A percentile compares a stretch with the other conserved stretches of the same genome.
Conservation (phyloP, 2,329 filamentous ascomycete species). For the Truncatella angustata region DNA sequence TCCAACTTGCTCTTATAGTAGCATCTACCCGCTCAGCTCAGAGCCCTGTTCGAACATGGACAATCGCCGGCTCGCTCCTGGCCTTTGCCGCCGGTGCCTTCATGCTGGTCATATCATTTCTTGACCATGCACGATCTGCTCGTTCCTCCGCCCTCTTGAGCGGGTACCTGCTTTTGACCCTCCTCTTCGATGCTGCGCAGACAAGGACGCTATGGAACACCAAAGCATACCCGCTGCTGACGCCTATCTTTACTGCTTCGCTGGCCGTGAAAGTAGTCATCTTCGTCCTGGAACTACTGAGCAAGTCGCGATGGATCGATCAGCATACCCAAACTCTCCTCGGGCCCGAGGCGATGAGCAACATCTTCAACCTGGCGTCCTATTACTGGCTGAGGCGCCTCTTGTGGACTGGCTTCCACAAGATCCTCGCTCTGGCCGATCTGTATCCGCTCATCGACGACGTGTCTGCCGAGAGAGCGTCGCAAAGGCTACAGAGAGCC, state of each 20-base stretch:
- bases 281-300: conserved; percentile 34
- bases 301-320: conserved; percentile 36
- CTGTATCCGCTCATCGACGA: conserved; percentile 28
- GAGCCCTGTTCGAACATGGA: conserved; percentile 16
- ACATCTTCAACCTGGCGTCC: conserved; percentile 26
- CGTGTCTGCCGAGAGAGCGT: too few relatives aligned
- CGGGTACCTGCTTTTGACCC: conserved; percentile 38
- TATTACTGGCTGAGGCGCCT: conserved; percentile 31
- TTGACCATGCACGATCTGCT: conserved; percentile 16
- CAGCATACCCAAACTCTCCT: conserved; percentile 37
- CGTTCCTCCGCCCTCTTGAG: conserved; percentile 42
- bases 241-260: conserved; percentile 27
- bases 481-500: background rate
- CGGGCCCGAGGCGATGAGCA: conserved; percentile 32
- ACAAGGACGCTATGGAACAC: conserved; percentile 42
- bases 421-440: conserved; percentile 27
- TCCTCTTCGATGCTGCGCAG: conserved; percentile 42
- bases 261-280: conserved; percentile 35
- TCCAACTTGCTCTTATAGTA: too few relatives aligned
- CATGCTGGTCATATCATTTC: conserved; percentile 12
- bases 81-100: conserved; percentile 21
- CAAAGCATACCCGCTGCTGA: too few relatives aligned
- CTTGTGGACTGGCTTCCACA: conserved; percentile 28
- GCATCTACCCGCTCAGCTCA: too few relatives aligned
- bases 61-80: conserved; percentile 26